Evolutionary conservation across 2,329 filamentous ascomycete genomes (phyloP).

Genomic region (Pseudocercospora fuligena): DNA sequence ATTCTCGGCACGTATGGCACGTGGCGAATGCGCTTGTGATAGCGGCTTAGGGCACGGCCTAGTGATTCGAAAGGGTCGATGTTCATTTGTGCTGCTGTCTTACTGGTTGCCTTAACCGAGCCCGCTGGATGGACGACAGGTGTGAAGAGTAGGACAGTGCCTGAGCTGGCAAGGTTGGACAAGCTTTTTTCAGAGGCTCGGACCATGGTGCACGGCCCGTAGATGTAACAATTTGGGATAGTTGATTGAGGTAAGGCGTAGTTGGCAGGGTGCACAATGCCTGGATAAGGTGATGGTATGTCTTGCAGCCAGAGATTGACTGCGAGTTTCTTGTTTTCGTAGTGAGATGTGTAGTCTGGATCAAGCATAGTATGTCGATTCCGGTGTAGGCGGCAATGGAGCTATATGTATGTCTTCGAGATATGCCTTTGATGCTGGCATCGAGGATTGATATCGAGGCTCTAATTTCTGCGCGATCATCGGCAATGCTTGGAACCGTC

Average conservation of each 20-base stretch:
- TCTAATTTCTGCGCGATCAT: conserved; percentile 24
- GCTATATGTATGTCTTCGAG: conserved; percentile 17
- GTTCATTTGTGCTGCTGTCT: conserved; percentile 43
- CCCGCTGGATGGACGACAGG: conserved; percentile 40
- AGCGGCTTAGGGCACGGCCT: conserved; percentile 64
- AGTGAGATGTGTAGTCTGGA: conserved; percentile 4
- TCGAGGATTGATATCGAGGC: conserved; percentile 13
- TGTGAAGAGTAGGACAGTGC: conserved; percentile 52
- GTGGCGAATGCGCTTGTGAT: conserved; percentile 68
- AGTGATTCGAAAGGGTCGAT: conserved; percentile 75
- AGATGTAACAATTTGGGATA: conserved; percentile 4
- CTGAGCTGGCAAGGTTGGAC: conserved; percentile 42
- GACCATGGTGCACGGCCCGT: conserved; percentile 24
- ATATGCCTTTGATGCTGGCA: conserved; percentile 8
- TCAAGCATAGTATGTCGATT: conserved; percentile 8
- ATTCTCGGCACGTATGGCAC: conserved; percentile 70
- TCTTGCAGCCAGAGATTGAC: conserved; percentile 19
- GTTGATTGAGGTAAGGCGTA: conserved; percentile 12
- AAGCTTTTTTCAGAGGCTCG: conserved; percentile 25
- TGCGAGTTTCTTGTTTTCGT: conserved; percentile 12
- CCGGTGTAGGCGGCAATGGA: background rate
- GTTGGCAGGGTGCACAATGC: conserved; percentile 5
- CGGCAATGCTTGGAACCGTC: conserved; percentile 11
- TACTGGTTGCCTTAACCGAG: conserved; percentile 47
- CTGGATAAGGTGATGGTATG: conserved; percentile 14